Evolutionary conservation across 1,139 yeast genomes (phyloP), one percentile per base, ranked within the genome.

Genomic region (Hyphopichia pseudoburtonii): DNA sequence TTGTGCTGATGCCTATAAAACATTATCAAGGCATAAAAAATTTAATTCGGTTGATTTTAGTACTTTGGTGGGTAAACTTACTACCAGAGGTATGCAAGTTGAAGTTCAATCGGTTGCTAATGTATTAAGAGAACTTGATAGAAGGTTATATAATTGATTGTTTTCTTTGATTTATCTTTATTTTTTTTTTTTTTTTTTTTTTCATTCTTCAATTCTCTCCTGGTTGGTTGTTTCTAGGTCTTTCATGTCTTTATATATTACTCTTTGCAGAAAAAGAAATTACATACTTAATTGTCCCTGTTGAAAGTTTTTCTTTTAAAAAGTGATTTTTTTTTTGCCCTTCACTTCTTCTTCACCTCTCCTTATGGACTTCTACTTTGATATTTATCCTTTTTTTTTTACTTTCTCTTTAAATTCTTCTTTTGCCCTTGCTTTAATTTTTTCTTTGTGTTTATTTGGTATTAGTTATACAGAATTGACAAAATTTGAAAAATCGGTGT

Each of bases 61-160:
- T 36, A 76, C 81, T 2, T 66, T 87, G 44, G 89, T 87, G 4
- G 87, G 87, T 8, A 80, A 83, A 51, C 70, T 87, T 46, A 81
- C 85, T 28, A 86, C 95, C 0, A 69, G 86, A 46, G 95, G 95
- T 2, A 85, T 86, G 86, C 88, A 84, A 51, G 95, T 87, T 30
- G 96, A 87, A 52, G 95, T 86, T 7, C 87, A 84, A 52, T 79
- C 87, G 43, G 94, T 87, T 24, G 95, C 92, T 19, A 84, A 83
- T 48, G 89, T 86, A 18, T 66, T 87, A 44, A 69, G 95, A 30
- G 92, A 86, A 52, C 69, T 87, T 48, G 95, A 87, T 56, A 71
- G 87, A 51, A 68, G 86, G 48, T 64, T 83, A 37, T 80, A 80
- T 47, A 72, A 72, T 52, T 75, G 51, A 32, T 21, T 23, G 22